Conservation (phyloP, 805 yeast genomes). For the Starmerella etchellsii region DNA sequence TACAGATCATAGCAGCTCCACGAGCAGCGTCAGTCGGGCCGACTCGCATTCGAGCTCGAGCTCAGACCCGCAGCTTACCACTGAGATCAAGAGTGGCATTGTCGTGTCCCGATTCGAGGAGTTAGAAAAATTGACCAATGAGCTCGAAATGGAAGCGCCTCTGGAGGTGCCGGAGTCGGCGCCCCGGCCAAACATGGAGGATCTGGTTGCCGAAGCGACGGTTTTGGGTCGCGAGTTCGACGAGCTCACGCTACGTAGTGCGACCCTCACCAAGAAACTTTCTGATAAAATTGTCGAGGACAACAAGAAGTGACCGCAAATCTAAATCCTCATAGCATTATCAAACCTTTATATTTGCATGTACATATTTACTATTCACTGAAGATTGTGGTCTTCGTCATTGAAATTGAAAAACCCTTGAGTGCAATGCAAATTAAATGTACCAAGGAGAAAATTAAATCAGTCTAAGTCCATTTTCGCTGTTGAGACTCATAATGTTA, state of each 20-base stretch:
- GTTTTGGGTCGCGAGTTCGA: constrained; percentile 16
- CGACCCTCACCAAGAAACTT: constrained; percentile 11
- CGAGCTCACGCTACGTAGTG: constrained; percentile 17
- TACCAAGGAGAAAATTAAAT: too few relatives aligned
- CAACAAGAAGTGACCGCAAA: too few relatives aligned
- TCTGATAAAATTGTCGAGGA: constrained; percentile 9
- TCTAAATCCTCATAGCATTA: not conserved
- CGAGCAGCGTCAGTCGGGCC: not conserved
- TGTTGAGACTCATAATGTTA: too few relatives aligned
- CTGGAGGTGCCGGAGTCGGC: constrained; percentile 7
- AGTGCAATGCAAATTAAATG: too few relatives aligned
- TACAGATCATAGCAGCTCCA: not conserved
- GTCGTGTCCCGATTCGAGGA: constrained; percentile 8
- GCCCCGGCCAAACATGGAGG: constrained; percentile 1
- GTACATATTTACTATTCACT: too few relatives aligned
- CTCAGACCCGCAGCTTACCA: not conserved
- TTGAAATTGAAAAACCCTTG: too few relatives aligned
- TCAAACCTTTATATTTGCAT: too few relatives aligned
- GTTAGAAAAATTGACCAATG: constrained; percentile 7
- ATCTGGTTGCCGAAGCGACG: constrained; percentile 7
- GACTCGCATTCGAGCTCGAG: not conserved
- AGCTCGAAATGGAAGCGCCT: constrained; percentile 8
- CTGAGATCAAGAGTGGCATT: constrained; percentile 5
- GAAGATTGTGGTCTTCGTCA: too few relatives aligned
- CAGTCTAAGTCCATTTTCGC: too few relatives aligned